Percentiles rank a stretch among this genome's conserved stretches.
These are phyloP conservation scores for Chaetomium fimeti DNA, from an alignment of 495 filamentous ascomycete species.

Conservation along the genomic window DNA sequence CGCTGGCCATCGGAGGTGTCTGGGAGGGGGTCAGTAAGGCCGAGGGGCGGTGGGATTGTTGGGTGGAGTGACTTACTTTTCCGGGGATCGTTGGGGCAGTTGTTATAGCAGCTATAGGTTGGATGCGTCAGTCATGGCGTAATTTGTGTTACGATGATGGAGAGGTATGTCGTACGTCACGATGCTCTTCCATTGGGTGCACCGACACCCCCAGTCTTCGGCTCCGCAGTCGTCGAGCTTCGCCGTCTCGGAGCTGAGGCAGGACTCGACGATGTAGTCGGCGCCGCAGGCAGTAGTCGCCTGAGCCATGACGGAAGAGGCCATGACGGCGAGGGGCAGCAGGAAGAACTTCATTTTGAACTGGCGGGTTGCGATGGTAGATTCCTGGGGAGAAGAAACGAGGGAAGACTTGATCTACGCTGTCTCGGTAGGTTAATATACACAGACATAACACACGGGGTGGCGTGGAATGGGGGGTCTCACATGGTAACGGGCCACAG, in stretches of 20 bases:
- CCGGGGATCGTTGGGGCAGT: constrained; percentile 48
- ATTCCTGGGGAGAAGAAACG: neutral
- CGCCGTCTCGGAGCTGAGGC: constrained; percentile 40
- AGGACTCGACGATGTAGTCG: constrained; percentile 47
- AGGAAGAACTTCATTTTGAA: constrained; percentile 37
- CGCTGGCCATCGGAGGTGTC: constrained; percentile 34
- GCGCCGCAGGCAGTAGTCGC: constrained; percentile 37
- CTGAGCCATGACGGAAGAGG: constrained; percentile 35
- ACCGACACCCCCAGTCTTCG: constrained; percentile 45
- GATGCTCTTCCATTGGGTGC: constrained; percentile 39
- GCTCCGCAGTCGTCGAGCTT: constrained; percentile 38
- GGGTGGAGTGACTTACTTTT: constrained; percentile 22
- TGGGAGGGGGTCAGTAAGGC: neutral
- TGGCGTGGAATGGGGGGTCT: constrained; percentile 24
- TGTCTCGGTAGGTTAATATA: constrained; percentile 11
- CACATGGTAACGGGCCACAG: constrained; percentile 27
- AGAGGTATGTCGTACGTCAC: constrained; percentile 35
- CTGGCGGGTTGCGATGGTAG: neutral
- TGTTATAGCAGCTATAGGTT: constrained; percentile 45
- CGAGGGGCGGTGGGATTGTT: neutral
- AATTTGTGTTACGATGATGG: neutral
- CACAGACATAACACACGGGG: constrained; percentile 10
- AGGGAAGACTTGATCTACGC: neutral
- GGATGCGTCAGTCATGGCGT: neutral
- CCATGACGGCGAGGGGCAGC: constrained; percentile 35